These are phyloP conservation scores for Saccharomycopsis sp. DNA, from an alignment of 805 yeast species.

Conservation along the genomic window DNA sequence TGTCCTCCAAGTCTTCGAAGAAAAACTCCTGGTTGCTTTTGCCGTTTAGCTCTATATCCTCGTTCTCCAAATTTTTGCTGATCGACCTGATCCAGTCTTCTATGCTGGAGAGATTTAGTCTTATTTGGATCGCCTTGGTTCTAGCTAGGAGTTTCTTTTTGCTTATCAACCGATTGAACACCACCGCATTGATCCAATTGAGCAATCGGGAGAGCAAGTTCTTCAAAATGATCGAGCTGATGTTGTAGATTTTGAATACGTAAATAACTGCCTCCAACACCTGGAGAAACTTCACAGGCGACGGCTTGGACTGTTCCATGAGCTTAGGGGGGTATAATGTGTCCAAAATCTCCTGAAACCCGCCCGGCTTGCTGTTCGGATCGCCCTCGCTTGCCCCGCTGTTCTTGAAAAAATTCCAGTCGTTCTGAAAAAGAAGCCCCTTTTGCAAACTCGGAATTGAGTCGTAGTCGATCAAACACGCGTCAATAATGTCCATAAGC, in stretches of 20 bases:
- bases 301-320: constrained; percentile 73
- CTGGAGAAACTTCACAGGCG: constrained; percentile 81
- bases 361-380: constrained; percentile 36
- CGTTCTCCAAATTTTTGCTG: constrained; percentile 20
- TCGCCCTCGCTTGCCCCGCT: constrained; percentile 11
- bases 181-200: constrained; percentile 63
- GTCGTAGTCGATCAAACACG: constrained; percentile 65
- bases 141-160: constrained; percentile 65
- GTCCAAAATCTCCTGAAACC: constrained; percentile 58
- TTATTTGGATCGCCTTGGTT: constrained; percentile 79
- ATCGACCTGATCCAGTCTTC: constrained; percentile 84
- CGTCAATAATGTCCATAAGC: constrained; percentile 50
- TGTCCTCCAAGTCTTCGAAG: constrained; percentile 5
- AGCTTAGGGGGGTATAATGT: constrained; percentile 83
- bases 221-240: constrained; percentile 69
- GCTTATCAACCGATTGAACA: constrained; percentile 68
- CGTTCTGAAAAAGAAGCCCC: constrained; percentile 56
- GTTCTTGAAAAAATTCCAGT: constrained; percentile 53
- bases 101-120: constrained; percentile 75
- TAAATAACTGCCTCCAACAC: constrained; percentile 84
- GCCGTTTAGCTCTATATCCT: constrained; percentile 18
- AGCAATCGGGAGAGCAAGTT: constrained; percentile 69
- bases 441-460: constrained; percentile 78
- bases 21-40: constrained; percentile 11
- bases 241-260: constrained; percentile 73